A percentile compares a stretch with the other conserved stretches of the same genome.
Conservation (phyloP, 495 filamentous ascomycete species). For the Elaphomyces granulatus region DNA sequence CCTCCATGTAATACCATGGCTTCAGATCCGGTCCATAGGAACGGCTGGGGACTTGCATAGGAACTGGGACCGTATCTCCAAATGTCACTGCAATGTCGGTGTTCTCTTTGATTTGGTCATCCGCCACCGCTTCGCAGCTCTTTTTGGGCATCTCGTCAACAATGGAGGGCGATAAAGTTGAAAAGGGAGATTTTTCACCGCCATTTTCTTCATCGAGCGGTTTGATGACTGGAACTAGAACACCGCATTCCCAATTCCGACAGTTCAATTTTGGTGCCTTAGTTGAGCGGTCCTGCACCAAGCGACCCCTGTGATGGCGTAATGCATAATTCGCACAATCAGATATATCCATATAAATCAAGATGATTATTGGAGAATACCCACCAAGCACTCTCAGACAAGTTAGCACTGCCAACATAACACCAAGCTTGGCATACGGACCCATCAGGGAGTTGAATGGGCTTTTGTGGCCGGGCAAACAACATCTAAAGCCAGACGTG, state of each 20-base stretch:
- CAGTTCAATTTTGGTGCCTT: conserved; percentile 61
- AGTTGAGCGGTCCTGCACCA: conserved; percentile 49
- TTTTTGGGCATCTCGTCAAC: too few species aligned
- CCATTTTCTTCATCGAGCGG: too few species aligned
- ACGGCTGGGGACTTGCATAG: conserved; percentile 50
- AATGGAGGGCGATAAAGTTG: too few species aligned
- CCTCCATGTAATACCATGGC: conserved; percentile 37
- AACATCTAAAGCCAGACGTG: conserved; percentile 35
- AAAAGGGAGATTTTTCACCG: too few species aligned
- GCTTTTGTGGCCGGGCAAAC: conserved; percentile 41
- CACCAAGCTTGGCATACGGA: conserved; percentile 42
- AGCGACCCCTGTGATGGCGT: conserved; percentile 43
- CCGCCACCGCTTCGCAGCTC: conserved; percentile 2
- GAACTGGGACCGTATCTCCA: conserved; percentile 45
- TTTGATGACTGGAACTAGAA: conserved; percentile 46
- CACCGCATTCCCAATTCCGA: conserved; percentile 94
- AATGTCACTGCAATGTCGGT: conserved; percentile 34
- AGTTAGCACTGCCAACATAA: conserved; percentile 85
- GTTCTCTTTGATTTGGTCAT: conserved; percentile 1
- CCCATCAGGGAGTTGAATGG: conserved; percentile 14
- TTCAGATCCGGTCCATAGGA: conserved; percentile 26
- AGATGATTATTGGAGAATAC: conserved; percentile 10
- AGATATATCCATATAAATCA: background rate
- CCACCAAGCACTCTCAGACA: conserved; percentile 86
- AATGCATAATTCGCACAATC: background rate